Base-by-base conservation (phyloP, 106 monocot species). In the Platanthera guangdongensis region DNA sequence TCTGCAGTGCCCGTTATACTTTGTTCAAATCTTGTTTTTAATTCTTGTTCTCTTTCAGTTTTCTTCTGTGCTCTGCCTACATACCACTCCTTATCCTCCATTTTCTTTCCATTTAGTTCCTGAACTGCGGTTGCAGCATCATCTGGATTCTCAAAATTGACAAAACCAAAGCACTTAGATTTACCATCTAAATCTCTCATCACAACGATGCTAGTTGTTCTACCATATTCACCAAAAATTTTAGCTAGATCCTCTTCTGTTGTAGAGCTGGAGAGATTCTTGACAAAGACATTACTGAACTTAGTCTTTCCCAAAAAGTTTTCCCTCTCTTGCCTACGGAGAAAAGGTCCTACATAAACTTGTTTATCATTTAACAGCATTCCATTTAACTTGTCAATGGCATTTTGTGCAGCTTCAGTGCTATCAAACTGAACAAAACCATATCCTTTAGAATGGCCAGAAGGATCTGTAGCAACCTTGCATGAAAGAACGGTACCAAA, bases 391-490 rank as follows among this genome's bases (percentile, higher is more conserved):
- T 88, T 80, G 0, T 76, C 78, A 74, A 88, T 88, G 15, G 88
- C 88, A 75, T 53, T 78, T 63, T 82, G 82, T 47, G 88, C 88
- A 25, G 85, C 82, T 71, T 82, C 85, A 8, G 82, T 82, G 13
- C 77, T 74, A 0, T 88, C 88, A 83, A 78, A 88, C 65, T 88
- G 88, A 50, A 88, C 88, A 82, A 85, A 88, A 3, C 88, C 88
- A 80, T 88, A 88, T 4, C 88, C 88, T 71, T 88, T 88, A 10
- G 88, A 88, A 55, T 85, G 82, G 19, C 88, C 88, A 78, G 83
- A 83, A 28, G 50, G 5, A 85, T 88, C 88, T 5, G 57, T 85
- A 25, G 88, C 88, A 77, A 88, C 76, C 76, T 88, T 88, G 75
- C 88, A 88, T 16, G 88, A 88, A 52, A 88, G 85, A 72, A 88